Evolutionary conservation across 768 basidiomycete species (phyloP).

Genomic region (Lactarius trivialis): DNA sequence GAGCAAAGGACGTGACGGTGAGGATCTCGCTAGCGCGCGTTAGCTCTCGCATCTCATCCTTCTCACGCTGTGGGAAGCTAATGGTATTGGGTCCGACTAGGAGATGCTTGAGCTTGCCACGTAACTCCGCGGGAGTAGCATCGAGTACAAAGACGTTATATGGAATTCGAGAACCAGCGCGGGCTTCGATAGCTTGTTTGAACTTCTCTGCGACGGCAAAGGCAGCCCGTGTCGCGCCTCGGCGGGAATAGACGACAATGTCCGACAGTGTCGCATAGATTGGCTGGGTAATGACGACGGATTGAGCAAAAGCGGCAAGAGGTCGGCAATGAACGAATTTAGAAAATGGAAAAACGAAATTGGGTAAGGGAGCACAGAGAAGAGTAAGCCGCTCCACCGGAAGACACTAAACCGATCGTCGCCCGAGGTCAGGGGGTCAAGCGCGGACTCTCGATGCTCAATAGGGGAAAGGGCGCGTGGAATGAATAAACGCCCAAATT

Average conservation of each 20-base stretch:
- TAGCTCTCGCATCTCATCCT: constrained; percentile 84
- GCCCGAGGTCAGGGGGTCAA: constrained; percentile 9
- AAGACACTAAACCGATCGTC: constrained; percentile 15
- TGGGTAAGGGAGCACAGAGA: constrained; percentile 20
- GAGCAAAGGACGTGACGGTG: constrained; percentile 28
- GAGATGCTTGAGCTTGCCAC: constrained; percentile 42
- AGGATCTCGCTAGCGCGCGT: constrained; percentile 79
- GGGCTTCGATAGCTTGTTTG: constrained; percentile 49
- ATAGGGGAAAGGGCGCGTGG: constrained; percentile 2
- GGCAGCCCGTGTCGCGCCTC: constrained; percentile 48
- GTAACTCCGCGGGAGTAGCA: constrained; percentile 43
- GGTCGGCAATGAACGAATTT: constrained; percentile 18
- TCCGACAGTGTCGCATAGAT: constrained; percentile 87
- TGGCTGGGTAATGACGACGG: constrained; percentile 39
- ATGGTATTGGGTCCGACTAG: constrained; percentile 56
- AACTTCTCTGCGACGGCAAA: constrained; percentile 60
- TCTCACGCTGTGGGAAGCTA: constrained; percentile 77
- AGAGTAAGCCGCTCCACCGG: constrained; percentile 11
- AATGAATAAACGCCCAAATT: background rate
- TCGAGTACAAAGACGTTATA: constrained; percentile 80
- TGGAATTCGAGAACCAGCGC: constrained; percentile 35
- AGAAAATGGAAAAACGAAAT: constrained; percentile 28
- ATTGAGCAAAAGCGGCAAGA: constrained; percentile 1
- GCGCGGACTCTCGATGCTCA: background rate
- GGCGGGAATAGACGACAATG: constrained; percentile 80